A percentile compares a stretch with the other conserved stretches of the same genome.
Evolutionary conservation across 148 eudicot species (phyloP).

Genomic region (Pouteria glomerata): DNA sequence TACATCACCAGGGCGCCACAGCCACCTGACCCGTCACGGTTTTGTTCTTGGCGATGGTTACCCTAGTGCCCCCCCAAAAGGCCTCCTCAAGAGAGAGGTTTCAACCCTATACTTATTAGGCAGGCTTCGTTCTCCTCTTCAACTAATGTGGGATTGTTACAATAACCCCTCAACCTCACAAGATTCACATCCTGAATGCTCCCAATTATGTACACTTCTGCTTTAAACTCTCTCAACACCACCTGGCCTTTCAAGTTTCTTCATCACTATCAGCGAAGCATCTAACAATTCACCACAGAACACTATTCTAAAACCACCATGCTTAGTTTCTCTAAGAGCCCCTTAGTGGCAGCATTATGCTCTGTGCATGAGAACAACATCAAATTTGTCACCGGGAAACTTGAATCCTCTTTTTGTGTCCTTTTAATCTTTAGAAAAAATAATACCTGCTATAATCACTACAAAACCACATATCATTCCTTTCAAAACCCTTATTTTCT

Average conservation of each 20-base stretch:
- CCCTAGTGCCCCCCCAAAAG: too few relatives aligned
- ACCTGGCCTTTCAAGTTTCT: conserved; percentile 65
- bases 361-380: conserved; percentile 67
- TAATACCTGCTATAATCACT: conserved; percentile 18
- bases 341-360: conserved; percentile 62
- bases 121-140: too few relatives aligned
- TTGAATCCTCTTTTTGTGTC: conserved; percentile 35
- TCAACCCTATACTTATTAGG: too few relatives aligned
- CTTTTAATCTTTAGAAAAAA: conserved; percentile 30
- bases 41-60: too few relatives aligned
- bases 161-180: conserved; percentile 72
- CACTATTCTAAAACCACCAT: conserved; percentile 78
- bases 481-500: conserved; percentile 20
- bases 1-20: too few relatives aligned
- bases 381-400: conserved; percentile 55
- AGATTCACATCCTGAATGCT: conserved; percentile 77
- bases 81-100: too few relatives aligned
- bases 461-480: conserved; percentile 25
- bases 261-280: conserved; percentile 50
- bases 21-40: too few relatives aligned
- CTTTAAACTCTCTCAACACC: conserved; percentile 76
- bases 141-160: too few relatives aligned
- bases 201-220: conserved; percentile 84
- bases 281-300: conserved; percentile 46
- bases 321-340: conserved; percentile 80